Percentiles rank a stretch among this genome's conserved stretches.
Evolutionary conservation across 257 asterid genomes (phyloP).

Genomic region (Thymus mandschuricus): DNA sequence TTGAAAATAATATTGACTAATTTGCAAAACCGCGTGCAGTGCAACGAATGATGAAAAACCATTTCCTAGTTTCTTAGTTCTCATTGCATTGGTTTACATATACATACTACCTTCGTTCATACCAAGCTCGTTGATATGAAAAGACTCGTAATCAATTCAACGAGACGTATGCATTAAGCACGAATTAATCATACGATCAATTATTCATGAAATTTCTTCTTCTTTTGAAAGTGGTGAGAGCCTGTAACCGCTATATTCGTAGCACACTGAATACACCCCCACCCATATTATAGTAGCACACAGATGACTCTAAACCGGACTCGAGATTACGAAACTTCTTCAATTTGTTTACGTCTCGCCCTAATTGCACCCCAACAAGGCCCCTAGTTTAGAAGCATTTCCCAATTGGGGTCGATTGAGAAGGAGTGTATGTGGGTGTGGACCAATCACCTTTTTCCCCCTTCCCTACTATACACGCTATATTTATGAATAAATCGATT

Average conservation of each 20-base stretch:
- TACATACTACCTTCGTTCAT: too few species aligned
- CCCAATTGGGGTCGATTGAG: background rate
- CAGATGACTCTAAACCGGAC: too few species aligned
- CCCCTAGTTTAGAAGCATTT: background rate
- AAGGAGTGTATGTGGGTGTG: background rate
- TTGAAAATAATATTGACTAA: constrained; percentile 13
- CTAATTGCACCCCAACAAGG: background rate
- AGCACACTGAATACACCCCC: too few species aligned
- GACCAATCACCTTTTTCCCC: constrained; percentile 3
- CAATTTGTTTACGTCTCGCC: background rate
- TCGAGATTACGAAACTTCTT: too few species aligned
- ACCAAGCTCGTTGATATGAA: too few species aligned
- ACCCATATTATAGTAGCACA: too few species aligned
- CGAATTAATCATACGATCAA: background rate
- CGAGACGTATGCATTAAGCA: background rate
- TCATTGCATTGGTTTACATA: background rate
- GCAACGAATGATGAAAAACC: background rate
- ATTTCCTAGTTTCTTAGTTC: constrained; percentile 5
- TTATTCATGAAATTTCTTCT: background rate
- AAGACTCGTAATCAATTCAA: too few species aligned
- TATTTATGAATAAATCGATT: background rate
- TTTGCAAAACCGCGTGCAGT: constrained; percentile 23
- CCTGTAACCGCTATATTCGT: too few species aligned
- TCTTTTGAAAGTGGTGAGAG: too few species aligned
- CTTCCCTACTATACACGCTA: constrained; percentile 16